Percentiles rank a stretch among this genome's conserved stretches.
Evolutionary conservation across 495 filamentous ascomycete genomes (phyloP).

Genomic region (Penicillium macrosclerotiorum): DNA sequence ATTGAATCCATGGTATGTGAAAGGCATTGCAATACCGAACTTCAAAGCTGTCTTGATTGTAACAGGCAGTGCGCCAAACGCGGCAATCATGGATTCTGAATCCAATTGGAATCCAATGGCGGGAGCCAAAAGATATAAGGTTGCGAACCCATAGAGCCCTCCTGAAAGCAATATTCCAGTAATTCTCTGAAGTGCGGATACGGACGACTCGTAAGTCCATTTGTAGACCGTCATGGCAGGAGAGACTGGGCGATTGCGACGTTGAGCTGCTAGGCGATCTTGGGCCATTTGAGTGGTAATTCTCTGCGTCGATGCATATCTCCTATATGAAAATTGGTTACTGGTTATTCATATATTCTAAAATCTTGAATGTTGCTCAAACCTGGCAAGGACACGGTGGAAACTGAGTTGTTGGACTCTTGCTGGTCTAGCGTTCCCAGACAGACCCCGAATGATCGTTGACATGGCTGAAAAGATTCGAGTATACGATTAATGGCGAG

Average conservation of each 20-base stretch:
- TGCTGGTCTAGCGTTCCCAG: too few relatives aligned
- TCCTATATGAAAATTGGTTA: background rate
- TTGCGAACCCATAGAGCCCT: conserved; percentile 67
- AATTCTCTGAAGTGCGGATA: conserved; percentile 64
- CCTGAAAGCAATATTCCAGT: conserved; percentile 40
- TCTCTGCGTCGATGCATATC: conserved; percentile 6
- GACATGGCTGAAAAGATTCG: too few relatives aligned
- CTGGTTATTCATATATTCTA: background rate
- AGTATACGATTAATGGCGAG: too few relatives aligned
- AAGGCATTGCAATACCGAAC: conserved; percentile 31
- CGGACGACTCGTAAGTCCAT: conserved; percentile 60
- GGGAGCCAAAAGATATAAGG: conserved; percentile 71
- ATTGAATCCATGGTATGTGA: conserved; percentile 17
- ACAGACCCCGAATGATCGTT: too few relatives aligned
- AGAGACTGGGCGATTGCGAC: conserved; percentile 69
- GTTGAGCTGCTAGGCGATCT: conserved; percentile 62
- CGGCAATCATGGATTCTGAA: conserved; percentile 61
- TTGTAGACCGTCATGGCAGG: conserved; percentile 80
- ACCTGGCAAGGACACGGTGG: too few relatives aligned
- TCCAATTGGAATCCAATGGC: conserved; percentile 73
- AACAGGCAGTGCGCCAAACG: conserved; percentile 62
- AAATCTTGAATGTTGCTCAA: too few relatives aligned
- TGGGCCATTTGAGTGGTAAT: conserved; percentile 43
- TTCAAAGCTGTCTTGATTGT: conserved; percentile 61
- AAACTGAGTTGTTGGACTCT: too few relatives aligned